Percentiles rank a stretch among this genome's conserved stretches.
Conservation (phyloP, 2,329 filamentous ascomycete species). For the Aspergillus latus region DNA sequence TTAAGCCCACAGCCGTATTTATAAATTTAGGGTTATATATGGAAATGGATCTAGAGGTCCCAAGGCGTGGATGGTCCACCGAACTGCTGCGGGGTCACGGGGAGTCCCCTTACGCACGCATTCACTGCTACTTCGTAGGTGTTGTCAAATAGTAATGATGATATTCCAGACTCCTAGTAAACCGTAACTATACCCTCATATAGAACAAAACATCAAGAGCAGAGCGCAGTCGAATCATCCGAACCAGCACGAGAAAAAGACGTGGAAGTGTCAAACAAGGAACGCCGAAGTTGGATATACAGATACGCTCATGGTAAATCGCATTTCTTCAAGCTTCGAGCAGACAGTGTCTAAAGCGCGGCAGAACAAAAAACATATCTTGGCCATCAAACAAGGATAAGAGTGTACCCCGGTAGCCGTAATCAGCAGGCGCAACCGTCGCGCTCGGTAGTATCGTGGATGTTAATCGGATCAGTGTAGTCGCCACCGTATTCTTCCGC, state of each 20-base stretch:
- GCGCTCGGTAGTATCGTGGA: conserved; percentile 90
- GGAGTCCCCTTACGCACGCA: not conserved
- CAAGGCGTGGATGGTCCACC: not conserved
- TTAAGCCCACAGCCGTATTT: not conserved
- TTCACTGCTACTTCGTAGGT: not conserved
- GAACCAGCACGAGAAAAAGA: conserved; percentile 17
- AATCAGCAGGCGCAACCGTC: conserved; percentile 88
- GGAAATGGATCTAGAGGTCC: not conserved
- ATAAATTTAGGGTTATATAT: not conserved
- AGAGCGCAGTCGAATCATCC: conserved; percentile 16
- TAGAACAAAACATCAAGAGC: conserved; percentile 15
- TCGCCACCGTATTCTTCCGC: conserved; percentile 97
- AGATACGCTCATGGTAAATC: conserved; percentile 13
- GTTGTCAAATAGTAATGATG: conserved; percentile 1
- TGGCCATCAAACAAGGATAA: conserved; percentile 24
- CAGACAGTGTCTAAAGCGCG: conserved; percentile 4
- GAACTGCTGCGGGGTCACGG: not conserved
- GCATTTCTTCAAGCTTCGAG: conserved; percentile 13
- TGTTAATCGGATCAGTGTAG: conserved; percentile 97
- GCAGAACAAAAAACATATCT: conserved; percentile 15
- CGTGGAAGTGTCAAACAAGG: conserved; percentile 17
- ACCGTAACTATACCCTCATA: conserved; percentile 18
- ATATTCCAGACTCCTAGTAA: conserved; percentile 31
- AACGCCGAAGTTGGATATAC: conserved; percentile 19
- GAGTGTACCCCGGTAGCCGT: conserved; percentile 26